phyloP scores from a whole-genome alignment of 108 stramenopile genomes.

The Fistulifera pelliculosa region DNA sequence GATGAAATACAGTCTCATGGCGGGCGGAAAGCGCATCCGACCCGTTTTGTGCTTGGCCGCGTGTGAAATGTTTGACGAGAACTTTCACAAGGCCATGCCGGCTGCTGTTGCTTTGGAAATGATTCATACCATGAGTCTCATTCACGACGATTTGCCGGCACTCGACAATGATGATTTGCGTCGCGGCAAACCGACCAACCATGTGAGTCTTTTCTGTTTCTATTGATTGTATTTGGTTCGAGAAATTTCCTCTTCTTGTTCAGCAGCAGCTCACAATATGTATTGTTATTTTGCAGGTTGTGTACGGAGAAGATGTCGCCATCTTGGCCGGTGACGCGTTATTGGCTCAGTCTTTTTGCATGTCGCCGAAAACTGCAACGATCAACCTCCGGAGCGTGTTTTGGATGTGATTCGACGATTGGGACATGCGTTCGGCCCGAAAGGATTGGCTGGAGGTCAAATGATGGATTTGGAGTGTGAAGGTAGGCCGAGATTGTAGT shows the following conservation, averaged over 20 bases:
- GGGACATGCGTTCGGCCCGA: conserved; percentile 83
- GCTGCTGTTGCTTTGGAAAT: conserved; percentile 93
- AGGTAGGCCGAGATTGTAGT: conserved; percentile 14
- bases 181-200: conserved; percentile 89
- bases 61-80: conserved; percentile 83
- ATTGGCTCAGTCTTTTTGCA: conserved; percentile 68
- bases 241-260: too few relatives aligned
- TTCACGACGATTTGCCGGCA: conserved; percentile 93
- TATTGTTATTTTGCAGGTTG: conserved; percentile 47
- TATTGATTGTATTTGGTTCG: conserved; percentile 1
- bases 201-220: conserved; percentile 55
- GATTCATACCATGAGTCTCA: conserved; percentile 97
- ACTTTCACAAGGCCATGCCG: conserved; percentile 72
- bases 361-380: conserved; percentile 66
- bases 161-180: conserved; percentile 96
- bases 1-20: conserved; percentile 92
- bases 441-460: conserved; percentile 90
- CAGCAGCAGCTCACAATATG: too few relatives aligned
- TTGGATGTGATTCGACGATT: conserved; percentile 85
- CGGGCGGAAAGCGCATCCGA: conserved; percentile 91
- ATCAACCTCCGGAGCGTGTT: conserved; percentile 61
- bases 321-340: conserved; percentile 91
- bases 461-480: conserved; percentile 95
- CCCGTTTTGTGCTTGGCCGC: conserved; percentile 91
- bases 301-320: conserved; percentile 94